These are phyloP conservation scores for Saccharomycopsis sp. DNA, from an alignment of 805 yeast species.

Conservation along the genomic window DNA sequence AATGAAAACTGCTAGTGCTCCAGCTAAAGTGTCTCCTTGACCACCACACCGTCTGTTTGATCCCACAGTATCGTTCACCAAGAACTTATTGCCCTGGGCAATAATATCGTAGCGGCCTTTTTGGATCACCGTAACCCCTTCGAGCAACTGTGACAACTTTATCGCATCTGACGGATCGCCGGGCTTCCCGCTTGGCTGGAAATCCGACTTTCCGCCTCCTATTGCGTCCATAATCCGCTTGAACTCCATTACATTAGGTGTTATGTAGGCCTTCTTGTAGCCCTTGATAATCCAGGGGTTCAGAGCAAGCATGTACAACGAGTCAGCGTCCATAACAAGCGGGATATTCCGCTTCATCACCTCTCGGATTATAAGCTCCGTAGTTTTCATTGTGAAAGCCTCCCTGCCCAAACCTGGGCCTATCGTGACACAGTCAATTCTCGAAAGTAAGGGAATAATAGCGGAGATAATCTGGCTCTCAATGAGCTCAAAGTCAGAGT, in stretches of 20 bases:
- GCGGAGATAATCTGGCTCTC: slow-evolving; percentile 46
- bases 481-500: slow-evolving; percentile 28
- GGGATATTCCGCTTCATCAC: slow-evolving; percentile 55
- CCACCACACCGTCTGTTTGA: slow-evolving; percentile 86
- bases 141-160: slow-evolving; percentile 42
- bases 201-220: slow-evolving; percentile 21
- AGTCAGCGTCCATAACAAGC: slow-evolving; percentile 86
- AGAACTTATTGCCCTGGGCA: slow-evolving; percentile 38
- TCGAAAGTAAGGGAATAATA: slow-evolving; percentile 45
- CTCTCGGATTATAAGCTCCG: slow-evolving; percentile 50
- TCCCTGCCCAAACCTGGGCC: slow-evolving; percentile 97
- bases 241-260: slow-evolving; percentile 90
- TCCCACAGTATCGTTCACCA: slow-evolving; percentile 48
- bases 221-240: slow-evolving; percentile 43
- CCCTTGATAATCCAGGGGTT: slow-evolving; percentile 50
- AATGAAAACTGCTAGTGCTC: slow-evolving; percentile 72
- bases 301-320: slow-evolving; percentile 58
- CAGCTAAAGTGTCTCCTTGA: slow-evolving; percentile 91
- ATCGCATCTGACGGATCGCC: slow-evolving; percentile 25
- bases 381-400: slow-evolving; percentile 51
- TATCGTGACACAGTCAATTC: slow-evolving; percentile 76
- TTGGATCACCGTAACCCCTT: slow-evolving; percentile 55
- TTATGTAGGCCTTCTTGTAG: slow-evolving; percentile 57
- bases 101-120: slow-evolving; percentile 70
- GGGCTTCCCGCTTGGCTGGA: slow-evolving; percentile 5